Conservation (phyloP, 768 basidiomycete genomes). For the Leccinum boreale region DNA sequence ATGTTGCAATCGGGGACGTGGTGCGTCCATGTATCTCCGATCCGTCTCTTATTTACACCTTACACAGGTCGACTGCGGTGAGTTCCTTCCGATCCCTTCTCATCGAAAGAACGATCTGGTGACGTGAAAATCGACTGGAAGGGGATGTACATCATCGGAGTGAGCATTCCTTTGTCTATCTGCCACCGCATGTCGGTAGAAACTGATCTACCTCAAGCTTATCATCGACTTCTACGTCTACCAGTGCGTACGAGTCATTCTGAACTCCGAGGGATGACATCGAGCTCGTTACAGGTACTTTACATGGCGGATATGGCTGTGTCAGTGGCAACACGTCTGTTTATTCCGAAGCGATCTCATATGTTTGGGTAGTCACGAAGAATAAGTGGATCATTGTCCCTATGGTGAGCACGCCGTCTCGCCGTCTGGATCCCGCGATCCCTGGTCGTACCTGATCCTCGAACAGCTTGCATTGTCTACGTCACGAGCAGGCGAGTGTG, state of each 20-base stretch:
- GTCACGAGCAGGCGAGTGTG: constrained; percentile 20
- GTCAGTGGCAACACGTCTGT: constrained; percentile 10
- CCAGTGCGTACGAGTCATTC: constrained; percentile 8
- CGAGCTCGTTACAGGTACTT: constrained; percentile 18
- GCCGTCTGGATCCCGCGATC: not conserved
- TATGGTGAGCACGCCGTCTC: constrained; percentile 14
- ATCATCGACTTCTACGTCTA: constrained; percentile 29
- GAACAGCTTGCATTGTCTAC: constrained; percentile 14
- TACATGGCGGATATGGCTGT: constrained; percentile 30
- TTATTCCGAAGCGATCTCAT: constrained; percentile 3
- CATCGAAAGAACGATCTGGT: not conserved
- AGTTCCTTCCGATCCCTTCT: not conserved
- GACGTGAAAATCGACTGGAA: constrained; percentile 1
- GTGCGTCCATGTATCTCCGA: constrained; percentile 10
- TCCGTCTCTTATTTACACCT: not conserved
- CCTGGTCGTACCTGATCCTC: not conserved
- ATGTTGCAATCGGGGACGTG: constrained; percentile 15
- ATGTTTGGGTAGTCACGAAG: constrained; percentile 11
- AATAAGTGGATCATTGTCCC: constrained; percentile 13
- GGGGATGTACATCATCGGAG: constrained; percentile 23
- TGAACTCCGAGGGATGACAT: not conserved
- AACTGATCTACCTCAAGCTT: constrained; percentile 16
- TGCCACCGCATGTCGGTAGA: not conserved
- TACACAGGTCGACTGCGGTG: constrained; percentile 16
- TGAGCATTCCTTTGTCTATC: constrained; percentile 4